Evolutionary conservation across 257 asterid genomes (phyloP).

Genomic region (Nicotiana benthamiana): DNA sequence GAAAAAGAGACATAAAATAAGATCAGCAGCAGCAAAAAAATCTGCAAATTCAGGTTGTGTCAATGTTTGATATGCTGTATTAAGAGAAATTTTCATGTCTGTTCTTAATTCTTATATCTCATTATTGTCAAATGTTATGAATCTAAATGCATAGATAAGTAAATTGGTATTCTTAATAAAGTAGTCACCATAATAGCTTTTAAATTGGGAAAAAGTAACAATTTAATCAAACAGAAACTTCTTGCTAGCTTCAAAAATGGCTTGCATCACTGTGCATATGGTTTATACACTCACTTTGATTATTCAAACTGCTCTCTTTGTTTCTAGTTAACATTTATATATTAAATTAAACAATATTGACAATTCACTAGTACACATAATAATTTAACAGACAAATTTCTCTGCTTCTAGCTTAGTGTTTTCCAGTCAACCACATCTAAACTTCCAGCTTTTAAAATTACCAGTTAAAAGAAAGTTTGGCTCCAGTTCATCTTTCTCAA

Average conservation of each 20-base stretch:
- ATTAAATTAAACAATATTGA: background rate
- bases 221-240: background rate
- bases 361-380: background rate
- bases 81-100: background rate
- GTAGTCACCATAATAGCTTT: too few species aligned
- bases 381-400: background rate
- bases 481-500: too few species aligned
- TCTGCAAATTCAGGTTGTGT: background rate
- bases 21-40: conserved; percentile 5
- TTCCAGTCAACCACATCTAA: too few species aligned
- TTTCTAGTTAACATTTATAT: background rate
- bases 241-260: background rate
- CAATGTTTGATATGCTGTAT: background rate
- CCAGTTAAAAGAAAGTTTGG: too few species aligned
- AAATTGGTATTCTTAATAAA: too few species aligned
- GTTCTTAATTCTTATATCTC: too few species aligned
- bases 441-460: too few species aligned
- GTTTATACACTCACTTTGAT: background rate
- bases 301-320: background rate
- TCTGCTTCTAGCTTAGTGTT: background rate
- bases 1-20: conserved; percentile 12
- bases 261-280: background rate
- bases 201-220: background rate
- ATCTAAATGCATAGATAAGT: too few species aligned
- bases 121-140: too few species aligned